A percentile compares a stretch with the other conserved stretches of the same genome.
phyloP scores from a whole-genome alignment of 371 early-diverging fungal species.

The Quaeritorhiza haematococci region DNA sequence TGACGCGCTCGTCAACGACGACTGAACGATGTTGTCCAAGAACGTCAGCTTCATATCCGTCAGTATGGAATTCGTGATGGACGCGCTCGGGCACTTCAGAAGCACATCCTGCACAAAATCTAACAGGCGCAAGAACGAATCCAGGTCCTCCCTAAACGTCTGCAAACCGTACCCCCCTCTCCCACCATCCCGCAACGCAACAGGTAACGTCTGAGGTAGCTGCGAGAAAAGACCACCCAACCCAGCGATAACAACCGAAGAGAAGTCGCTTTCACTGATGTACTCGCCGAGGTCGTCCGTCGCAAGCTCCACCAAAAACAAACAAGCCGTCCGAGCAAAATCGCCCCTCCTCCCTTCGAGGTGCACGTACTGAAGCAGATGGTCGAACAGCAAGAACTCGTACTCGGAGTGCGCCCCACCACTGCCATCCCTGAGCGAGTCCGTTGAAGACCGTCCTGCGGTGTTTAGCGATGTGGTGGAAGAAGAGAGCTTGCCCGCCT shows the following conservation, averaged over 20 bases:
- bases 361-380: conserved; percentile 80
- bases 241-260: conserved; percentile 72
- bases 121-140: conserved; percentile 70
- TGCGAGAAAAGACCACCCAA: conserved; percentile 88
- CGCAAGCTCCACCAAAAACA: conserved; percentile 83
- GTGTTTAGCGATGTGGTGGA: background rate
- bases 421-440: background rate
- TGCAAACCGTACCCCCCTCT: conserved; percentile 4
- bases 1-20: conserved; percentile 78
- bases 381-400: conserved; percentile 71
- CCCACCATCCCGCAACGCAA: background rate
- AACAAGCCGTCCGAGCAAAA: conserved; percentile 81
- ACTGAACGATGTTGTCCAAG: conserved; percentile 79
- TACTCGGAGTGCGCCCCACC: conserved; percentile 59
- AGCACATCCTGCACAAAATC: conserved; percentile 83
- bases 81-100: conserved; percentile 68
- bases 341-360: conserved; percentile 80
- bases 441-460: conserved; percentile 10
- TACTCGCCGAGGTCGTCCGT: conserved; percentile 69
- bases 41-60: conserved; percentile 68
- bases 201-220: conserved; percentile 57
- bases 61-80: conserved; percentile 60
- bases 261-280: conserved; percentile 76
- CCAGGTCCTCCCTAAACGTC: conserved; percentile 66
- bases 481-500: conserved; percentile 9